Percentiles rank a stretch among this genome's conserved stretches.
Conservation (phyloP, 2,329 filamentous ascomycete genomes). For the Helminthosporium solani region DNA sequence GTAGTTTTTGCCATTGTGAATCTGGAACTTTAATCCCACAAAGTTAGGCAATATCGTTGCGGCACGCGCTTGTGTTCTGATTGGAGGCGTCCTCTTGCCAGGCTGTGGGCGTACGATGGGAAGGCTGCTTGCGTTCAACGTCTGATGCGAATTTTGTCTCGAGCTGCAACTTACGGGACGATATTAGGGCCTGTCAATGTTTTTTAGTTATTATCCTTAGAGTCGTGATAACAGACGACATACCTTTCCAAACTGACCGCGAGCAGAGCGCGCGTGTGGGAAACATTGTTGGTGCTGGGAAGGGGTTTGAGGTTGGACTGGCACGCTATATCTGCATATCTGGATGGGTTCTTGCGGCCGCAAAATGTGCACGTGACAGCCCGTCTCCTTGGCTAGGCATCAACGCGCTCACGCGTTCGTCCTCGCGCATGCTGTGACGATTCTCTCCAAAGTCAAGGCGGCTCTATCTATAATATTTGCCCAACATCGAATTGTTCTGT, state of each 20-base stretch:
- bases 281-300: conserved; percentile 57
- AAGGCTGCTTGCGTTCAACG: conserved; percentile 48
- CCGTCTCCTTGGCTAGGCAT: conserved; percentile 4
- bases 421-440: neutral
- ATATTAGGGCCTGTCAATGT: conserved; percentile 62
- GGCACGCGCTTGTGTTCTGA: conserved; percentile 81
- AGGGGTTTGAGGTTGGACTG: conserved; percentile 29
- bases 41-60: conserved; percentile 92
- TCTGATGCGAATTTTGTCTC: neutral
- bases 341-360: neutral
- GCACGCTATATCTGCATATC: conserved; percentile 2
- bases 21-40: conserved; percentile 82
- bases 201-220: conserved; percentile 23
- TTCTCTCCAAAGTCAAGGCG: no score
- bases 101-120: conserved; percentile 63
- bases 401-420: neutral
- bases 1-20: conserved; percentile 90
- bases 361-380: conserved; percentile 13
- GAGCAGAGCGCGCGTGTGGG: conserved; percentile 63
- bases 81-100: conserved; percentile 67
- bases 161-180: conserved; percentile 59
- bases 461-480: neutral
- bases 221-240: neutral
- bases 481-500: neutral
- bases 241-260: conserved; percentile 89